A percentile compares a stretch with the other conserved stretches of the same genome.
Evolutionary conservation across 495 filamentous ascomycete genomes (phyloP).

Genomic region (Penicillium bialowiezense): DNA sequence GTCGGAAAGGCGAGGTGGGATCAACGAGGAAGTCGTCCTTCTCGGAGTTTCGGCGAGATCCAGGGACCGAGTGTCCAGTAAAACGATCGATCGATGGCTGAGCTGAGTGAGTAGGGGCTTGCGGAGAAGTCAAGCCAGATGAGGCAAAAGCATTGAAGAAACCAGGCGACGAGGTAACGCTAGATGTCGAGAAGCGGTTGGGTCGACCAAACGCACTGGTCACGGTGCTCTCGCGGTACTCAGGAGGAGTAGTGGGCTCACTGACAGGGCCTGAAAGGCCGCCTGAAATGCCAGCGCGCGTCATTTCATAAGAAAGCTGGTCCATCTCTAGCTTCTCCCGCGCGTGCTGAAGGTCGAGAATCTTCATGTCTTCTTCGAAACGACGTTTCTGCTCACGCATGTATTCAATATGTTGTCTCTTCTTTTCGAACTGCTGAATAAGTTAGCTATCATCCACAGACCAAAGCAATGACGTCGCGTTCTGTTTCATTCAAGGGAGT

Average conservation of each 20-base stretch:
- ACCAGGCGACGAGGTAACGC: constrained; percentile 74
- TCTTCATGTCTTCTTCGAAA: constrained; percentile 84
- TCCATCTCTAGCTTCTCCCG: constrained; percentile 78
- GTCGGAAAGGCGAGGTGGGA: constrained; percentile 31
- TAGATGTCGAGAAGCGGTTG: constrained; percentile 79
- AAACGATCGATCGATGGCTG: constrained; percentile 42
- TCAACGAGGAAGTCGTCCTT: constrained; percentile 43
- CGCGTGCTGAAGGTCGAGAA: constrained; percentile 77
- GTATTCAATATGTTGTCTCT: constrained; percentile 79
- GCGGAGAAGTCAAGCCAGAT: constrained; percentile 67
- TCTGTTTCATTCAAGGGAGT: no score
- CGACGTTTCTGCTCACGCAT: constrained; percentile 80
- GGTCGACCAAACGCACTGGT: constrained; percentile 71
- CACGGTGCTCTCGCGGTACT: constrained; percentile 76
- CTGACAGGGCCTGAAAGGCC: constrained; percentile 71
- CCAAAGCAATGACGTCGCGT: no score
- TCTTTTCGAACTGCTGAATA: constrained; percentile 76
- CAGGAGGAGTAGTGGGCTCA: constrained; percentile 95
- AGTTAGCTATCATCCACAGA: constrained; percentile 19
- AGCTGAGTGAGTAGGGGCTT: constrained; percentile 28
- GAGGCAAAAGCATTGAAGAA: constrained; percentile 70
- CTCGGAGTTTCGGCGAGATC: constrained; percentile 67
- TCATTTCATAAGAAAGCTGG: constrained; percentile 75
- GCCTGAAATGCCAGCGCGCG: constrained; percentile 57
- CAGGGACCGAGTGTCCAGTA: constrained; percentile 77